Evolutionary conservation across 805 yeast genomes (phyloP).

Genomic region (Hanseniaspora lindneri): DNA sequence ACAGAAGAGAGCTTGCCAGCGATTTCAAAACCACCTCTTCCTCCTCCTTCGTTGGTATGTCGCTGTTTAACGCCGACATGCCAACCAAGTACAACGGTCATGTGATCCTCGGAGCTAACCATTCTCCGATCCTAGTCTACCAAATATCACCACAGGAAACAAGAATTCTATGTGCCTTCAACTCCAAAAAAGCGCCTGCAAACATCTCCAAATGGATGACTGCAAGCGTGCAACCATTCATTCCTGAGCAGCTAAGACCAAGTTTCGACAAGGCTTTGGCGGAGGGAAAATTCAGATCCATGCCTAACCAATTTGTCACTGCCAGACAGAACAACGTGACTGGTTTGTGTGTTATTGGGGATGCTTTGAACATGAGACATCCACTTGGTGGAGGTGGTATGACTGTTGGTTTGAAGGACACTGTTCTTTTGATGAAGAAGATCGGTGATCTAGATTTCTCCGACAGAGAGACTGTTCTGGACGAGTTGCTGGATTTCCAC

Average conservation of each 20-base stretch:
- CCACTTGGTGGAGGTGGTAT: constrained; percentile 98
- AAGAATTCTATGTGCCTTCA: constrained; percentile 78
- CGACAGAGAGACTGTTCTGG: constrained; percentile 46
- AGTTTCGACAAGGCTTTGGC: constrained; percentile 56
- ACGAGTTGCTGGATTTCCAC: constrained; percentile 57
- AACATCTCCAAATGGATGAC: constrained; percentile 51
- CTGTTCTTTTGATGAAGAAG: constrained; percentile 49
- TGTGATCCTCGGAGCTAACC: constrained; percentile 64
- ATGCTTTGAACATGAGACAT: constrained; percentile 93
- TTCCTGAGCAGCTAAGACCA: constrained; percentile 57
- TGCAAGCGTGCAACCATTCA: constrained; percentile 47
- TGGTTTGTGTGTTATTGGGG: constrained; percentile 80
- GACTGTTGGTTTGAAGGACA: constrained; percentile 91
- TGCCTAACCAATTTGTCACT: constrained; percentile 88
- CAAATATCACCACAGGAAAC: constrained; percentile 77
- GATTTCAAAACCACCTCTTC: constrained; percentile 54
- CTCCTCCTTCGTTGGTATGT: constrained; percentile 79
- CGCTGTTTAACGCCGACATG: constrained; percentile 58
- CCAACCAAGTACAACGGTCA: constrained; percentile 77
- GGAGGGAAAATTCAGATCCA: constrained; percentile 51
- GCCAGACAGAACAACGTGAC: constrained; percentile 59
- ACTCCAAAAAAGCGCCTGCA: constrained; percentile 62
- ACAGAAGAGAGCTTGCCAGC: constrained; percentile 61
- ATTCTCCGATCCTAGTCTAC: constrained; percentile 79
- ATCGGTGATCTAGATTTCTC: constrained; percentile 34